These are phyloP conservation scores for Waltiozyma solani DNA, from an alignment of 1,139 yeast species.

Conservation along the genomic window DNA sequence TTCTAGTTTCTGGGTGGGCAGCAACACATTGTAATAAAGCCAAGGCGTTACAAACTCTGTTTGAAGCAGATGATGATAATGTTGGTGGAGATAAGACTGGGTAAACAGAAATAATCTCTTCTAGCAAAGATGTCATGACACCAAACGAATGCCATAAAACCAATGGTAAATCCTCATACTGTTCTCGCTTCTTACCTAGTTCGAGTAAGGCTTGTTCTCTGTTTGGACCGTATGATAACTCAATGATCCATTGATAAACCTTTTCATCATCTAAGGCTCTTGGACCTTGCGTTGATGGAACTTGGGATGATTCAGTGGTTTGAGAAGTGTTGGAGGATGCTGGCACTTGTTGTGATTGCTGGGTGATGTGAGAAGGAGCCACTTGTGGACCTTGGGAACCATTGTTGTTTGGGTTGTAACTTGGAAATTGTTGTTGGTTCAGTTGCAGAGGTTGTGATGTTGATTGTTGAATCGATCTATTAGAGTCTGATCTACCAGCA, in stretches of 20 bases:
- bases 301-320: slow-evolving; percentile 1
- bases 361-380: slow-evolving; percentile 9
- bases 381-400: slow-evolving; percentile 8
- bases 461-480: slow-evolving; percentile 2
- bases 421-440: slow-evolving; percentile 11
- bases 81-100: slow-evolving; percentile 85
- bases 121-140: slow-evolving; percentile 84
- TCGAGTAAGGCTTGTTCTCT: slow-evolving; percentile 89
- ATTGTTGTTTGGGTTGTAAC: slow-evolving; percentile 10
- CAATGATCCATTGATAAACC: slow-evolving; percentile 85
- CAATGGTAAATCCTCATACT: slow-evolving; percentile 86
- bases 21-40: slow-evolving; percentile 96
- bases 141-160: slow-evolving; percentile 96
- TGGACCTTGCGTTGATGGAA: slow-evolving; percentile 10
- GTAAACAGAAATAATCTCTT: slow-evolving; percentile 84
- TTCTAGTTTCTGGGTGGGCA: slow-evolving; percentile 84
- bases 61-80: slow-evolving; percentile 78
- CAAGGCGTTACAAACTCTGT: slow-evolving; percentile 90
- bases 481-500: neutral
- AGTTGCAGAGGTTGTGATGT: slow-evolving; percentile 11
- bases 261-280: slow-evolving; percentile 77
- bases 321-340: slow-evolving; percentile 1
- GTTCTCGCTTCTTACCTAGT: slow-evolving; percentile 88
- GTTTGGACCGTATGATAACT: slow-evolving; percentile 80
- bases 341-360: slow-evolving; percentile 4